Evolutionary conservation across 768 basidiomycete species (phyloP).

Genomic region (Dentipellis fragilis): DNA sequence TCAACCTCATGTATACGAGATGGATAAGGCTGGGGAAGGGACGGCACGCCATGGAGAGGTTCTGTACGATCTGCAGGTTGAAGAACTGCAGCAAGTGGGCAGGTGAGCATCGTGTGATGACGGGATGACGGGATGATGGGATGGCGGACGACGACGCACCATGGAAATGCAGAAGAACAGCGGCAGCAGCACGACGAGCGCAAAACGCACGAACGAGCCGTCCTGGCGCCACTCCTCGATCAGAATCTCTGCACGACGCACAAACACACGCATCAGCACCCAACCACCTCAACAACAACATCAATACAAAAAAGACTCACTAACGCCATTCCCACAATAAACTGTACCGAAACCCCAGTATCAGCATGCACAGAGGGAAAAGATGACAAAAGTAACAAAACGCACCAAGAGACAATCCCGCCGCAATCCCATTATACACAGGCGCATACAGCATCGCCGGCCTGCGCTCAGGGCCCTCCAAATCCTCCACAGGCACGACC

Average conservation of each 20-base stretch:
- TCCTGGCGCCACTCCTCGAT: constrained; percentile 45
- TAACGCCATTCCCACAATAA: constrained; percentile 57
- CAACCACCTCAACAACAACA: too few relatives aligned
- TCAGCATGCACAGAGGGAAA: not conserved
- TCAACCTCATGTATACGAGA: too few relatives aligned
- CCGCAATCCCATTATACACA: constrained; percentile 26
- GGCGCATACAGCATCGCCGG: constrained; percentile 26
- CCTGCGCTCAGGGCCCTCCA: constrained; percentile 20
- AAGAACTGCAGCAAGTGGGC: constrained; percentile 20
- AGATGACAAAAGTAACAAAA: not conserved
- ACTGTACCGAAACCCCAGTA: constrained; percentile 27
- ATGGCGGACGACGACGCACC: constrained; percentile 15
- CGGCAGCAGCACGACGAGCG: constrained; percentile 31
- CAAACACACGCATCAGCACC: too few relatives aligned
- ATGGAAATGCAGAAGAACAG: constrained; percentile 38
- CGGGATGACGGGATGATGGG: not conserved
- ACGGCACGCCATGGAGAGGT: constrained; percentile 24
- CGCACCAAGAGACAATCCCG: constrained; percentile 23
- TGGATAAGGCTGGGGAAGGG: not conserved
- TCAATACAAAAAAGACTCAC: constrained; percentile 15
- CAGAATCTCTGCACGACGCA: constrained; percentile 26
- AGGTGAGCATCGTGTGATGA: not conserved
- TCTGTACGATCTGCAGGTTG: constrained; percentile 31
- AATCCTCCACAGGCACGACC: constrained; percentile 10
- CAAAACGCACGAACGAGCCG: constrained; percentile 30